Evolutionary conservation across 805 yeast genomes (phyloP).

Genomic region (Debaryomyces prosopidis): DNA sequence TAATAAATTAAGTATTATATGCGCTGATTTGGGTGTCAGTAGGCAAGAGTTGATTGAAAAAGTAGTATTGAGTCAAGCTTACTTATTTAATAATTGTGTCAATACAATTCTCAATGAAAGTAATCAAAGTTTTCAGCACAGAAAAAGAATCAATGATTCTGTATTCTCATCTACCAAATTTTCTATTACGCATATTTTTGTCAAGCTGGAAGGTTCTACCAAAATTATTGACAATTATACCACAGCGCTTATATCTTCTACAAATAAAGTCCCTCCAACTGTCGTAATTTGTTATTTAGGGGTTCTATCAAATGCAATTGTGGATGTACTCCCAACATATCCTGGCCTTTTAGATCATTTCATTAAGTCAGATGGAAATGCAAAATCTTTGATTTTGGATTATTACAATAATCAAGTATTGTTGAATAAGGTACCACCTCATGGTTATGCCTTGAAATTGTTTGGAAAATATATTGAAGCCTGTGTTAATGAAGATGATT

Average conservation of each 20-base stretch:
- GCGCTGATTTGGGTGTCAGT: slow-evolving; percentile 6
- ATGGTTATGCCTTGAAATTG: slow-evolving; percentile 29
- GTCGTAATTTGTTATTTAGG: slow-evolving; percentile 21
- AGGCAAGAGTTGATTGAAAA: slow-evolving; percentile 20
- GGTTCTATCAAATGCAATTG: slow-evolving; percentile 21
- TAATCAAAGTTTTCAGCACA: slow-evolving; percentile 11
- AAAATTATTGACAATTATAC: neutral
- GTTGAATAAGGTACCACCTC: slow-evolving; percentile 45
- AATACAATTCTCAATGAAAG: neutral
- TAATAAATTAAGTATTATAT: slow-evolving; percentile 30
- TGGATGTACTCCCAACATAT: slow-evolving; percentile 21
- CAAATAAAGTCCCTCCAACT: neutral
- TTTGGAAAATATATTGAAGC: slow-evolving; percentile 48
- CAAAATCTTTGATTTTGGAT: slow-evolving; percentile 10
- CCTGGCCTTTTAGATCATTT: slow-evolving; percentile 22
- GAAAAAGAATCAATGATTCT: slow-evolving; percentile 26
- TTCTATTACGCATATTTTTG: slow-evolving; percentile 13
- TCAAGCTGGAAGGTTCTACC: neutral
- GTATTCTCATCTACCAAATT: slow-evolving; percentile 30
- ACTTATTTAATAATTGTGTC: slow-evolving; percentile 34
- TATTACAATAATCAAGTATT: slow-evolving; percentile 41
- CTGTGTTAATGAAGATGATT: slow-evolving; percentile 36
- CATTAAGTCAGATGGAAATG: slow-evolving; percentile 4
- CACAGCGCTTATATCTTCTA: neutral
- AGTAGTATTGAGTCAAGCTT: slow-evolving; percentile 31